phyloP scores from a whole-genome alignment of 1,284 basidiomycete species.

The Ceratorhiza oryzae-sativae region DNA sequence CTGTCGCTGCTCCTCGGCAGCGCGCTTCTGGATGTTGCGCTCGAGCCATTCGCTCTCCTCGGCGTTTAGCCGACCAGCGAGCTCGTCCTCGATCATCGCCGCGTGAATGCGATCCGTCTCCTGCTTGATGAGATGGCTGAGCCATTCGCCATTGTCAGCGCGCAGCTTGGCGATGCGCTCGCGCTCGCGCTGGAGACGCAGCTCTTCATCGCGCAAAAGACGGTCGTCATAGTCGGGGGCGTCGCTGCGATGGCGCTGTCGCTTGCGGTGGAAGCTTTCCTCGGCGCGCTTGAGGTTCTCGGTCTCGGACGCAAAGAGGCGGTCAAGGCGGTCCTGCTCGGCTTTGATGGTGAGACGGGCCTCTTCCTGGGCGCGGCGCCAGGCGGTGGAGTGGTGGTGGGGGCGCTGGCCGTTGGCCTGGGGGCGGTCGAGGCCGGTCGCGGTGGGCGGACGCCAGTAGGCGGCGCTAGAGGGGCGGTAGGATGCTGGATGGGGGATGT shows the following conservation, averaged over 20 bases:
- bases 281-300: constrained; percentile 31
- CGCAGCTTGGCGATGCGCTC: constrained; percentile 23
- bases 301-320: constrained; percentile 26
- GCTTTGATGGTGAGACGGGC: constrained; percentile 23
- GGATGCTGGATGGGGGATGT: not conserved
- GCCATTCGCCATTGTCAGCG: constrained; percentile 6
- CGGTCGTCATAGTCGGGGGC: not conserved
- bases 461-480: constrained; percentile 14
- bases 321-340: constrained; percentile 31
- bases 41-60: constrained; percentile 28
- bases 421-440: constrained; percentile 19
- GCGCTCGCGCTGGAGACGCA: constrained; percentile 1
- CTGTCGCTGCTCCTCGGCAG: constrained; percentile 29
- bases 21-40: constrained; percentile 23
- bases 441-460: constrained; percentile 23
- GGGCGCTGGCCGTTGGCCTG: not conserved
- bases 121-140: constrained; percentile 26
- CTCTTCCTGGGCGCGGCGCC: constrained; percentile 24
- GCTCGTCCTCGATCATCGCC: constrained; percentile 35
- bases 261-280: constrained; percentile 1
- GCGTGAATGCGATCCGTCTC: constrained; percentile 36
- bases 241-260: not conserved
- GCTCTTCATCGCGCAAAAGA: constrained; percentile 9
- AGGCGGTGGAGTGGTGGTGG: not conserved
- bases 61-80: constrained; percentile 2